These are phyloP conservation scores for Colletotrichum coccodes DNA, from an alignment of 2,329 filamentous ascomycete species.

Conservation along the genomic window DNA sequence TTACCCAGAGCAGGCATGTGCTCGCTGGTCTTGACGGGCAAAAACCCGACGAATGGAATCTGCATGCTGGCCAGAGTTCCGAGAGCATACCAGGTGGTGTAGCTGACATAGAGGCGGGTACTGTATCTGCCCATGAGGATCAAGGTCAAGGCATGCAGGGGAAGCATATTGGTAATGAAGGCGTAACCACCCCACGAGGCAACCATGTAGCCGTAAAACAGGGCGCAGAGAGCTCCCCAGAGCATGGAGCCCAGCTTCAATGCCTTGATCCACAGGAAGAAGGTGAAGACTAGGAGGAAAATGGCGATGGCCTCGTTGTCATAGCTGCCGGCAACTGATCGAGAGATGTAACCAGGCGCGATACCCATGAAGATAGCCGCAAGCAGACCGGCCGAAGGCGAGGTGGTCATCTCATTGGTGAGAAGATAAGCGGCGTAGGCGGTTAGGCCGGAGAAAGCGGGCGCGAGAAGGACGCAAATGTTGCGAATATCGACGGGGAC, in stretches of 20 bases:
- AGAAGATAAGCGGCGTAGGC: conserved; percentile 93
- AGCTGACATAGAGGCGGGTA: conserved; percentile 92
- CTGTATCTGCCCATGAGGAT: conserved; percentile 98
- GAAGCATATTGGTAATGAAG: conserved; percentile 98
- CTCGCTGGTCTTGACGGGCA: conserved; percentile 96
- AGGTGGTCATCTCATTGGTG: conserved; percentile 97
- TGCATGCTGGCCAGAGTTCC: conserved; percentile 99
- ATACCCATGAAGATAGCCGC: conserved; percentile 98
- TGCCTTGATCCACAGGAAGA: conserved; percentile 99
- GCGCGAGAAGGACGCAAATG: conserved; percentile 96
- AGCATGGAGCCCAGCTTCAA: conserved; percentile 96
- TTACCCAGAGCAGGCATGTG: conserved; percentile 96
- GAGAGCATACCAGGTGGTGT: conserved; percentile 97
- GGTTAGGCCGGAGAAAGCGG: conserved; percentile 92
- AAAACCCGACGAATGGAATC: conserved; percentile 97
- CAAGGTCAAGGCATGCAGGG: conserved; percentile 91
- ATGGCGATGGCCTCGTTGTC: conserved; percentile 99
- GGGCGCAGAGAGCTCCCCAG: conserved; percentile 92
- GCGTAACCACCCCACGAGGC: conserved; percentile 99
- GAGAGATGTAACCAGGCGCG: conserved; percentile 94
- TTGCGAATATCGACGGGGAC: conserved; percentile 98
- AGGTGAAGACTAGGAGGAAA: conserved; percentile 97
- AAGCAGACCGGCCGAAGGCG: conserved; percentile 91
- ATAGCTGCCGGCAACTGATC: conserved; percentile 97
- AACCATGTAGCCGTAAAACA: conserved; percentile 99